These are phyloP conservation scores for Trichosporon inkin DNA, from an alignment of 1,284 basidiomycete genomes.

Conservation along the genomic window DNA sequence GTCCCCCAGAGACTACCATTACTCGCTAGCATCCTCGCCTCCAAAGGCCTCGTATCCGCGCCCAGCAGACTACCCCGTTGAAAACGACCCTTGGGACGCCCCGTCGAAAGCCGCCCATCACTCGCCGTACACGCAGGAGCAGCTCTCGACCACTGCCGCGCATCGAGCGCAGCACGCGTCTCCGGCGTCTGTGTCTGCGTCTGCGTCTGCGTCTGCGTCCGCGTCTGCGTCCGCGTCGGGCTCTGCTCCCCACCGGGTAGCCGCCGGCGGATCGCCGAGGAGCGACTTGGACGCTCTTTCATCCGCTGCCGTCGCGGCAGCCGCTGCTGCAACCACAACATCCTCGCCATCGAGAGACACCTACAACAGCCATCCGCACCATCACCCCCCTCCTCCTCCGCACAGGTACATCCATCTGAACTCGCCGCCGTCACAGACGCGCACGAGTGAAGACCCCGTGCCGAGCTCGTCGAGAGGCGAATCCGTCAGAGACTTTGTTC, in stretches of 20 bases:
- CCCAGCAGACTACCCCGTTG: background rate
- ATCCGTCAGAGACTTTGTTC: constrained; percentile 13
- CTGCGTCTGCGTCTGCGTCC: constrained; percentile 5
- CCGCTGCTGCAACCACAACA: background rate
- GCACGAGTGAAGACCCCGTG: background rate
- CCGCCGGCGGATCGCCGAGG: background rate
- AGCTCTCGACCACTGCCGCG: constrained; percentile 6
- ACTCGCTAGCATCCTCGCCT: constrained; percentile 4
- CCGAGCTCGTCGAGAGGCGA: background rate
- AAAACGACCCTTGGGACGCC: background rate
- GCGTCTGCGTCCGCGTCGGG: constrained; percentile 1
- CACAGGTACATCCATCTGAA: constrained; percentile 4
- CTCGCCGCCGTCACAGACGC: background rate
- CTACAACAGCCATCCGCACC: background rate
- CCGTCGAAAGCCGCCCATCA: background rate
- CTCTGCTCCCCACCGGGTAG: background rate
- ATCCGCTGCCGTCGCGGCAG: constrained; percentile 1
- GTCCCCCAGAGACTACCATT: background rate
- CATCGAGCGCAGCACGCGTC: constrained; percentile 8
- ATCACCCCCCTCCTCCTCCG: background rate
- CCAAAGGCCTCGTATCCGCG: background rate
- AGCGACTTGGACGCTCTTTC: constrained; percentile 5
- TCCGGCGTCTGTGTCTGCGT: constrained; percentile 1
- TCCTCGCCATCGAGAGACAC: background rate
- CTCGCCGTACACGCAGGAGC: background rate